Conservation (phyloP, 495 filamentous ascomycete genomes). For the Penicillium egyptiacum region DNA sequence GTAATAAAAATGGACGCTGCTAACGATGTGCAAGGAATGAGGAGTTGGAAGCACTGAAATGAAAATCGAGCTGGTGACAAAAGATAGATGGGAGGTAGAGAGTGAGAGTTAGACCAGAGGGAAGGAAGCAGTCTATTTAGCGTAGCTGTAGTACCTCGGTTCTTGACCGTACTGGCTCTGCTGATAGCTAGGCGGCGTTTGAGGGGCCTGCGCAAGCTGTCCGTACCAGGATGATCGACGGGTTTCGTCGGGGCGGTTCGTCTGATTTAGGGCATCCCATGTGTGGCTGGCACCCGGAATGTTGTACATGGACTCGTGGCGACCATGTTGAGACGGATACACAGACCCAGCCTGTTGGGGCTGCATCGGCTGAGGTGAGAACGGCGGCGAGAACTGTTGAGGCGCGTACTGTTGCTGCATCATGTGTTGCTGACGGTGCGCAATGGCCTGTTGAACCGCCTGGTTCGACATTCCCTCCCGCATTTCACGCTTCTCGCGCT, state of each 20-base stretch:
- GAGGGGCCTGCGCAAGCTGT: constrained; percentile 29
- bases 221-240: constrained; percentile 46
- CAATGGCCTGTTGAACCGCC: constrained; percentile 77
- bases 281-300: constrained; percentile 44
- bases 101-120: neutral
- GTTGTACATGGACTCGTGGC: constrained; percentile 36
- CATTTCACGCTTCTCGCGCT: constrained; percentile 71
- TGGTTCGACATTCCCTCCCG: constrained; percentile 68
- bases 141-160: constrained; percentile 27
- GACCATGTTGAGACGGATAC: constrained; percentile 23
- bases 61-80: neutral
- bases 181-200: constrained; percentile 28
- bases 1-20: neutral
- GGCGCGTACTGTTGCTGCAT: constrained; percentile 36
- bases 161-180: constrained; percentile 33
- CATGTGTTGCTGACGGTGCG: constrained; percentile 59
- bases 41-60: neutral
- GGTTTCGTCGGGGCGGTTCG: constrained; percentile 36
- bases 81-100: neutral
- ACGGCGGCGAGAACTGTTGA: constrained; percentile 20
- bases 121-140: constrained; percentile 24
- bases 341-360: constrained; percentile 20
- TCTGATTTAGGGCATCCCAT: constrained; percentile 44
- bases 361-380: constrained; percentile 8
- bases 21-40: constrained; percentile 8